Evolutionary conservation across 768 basidiomycete genomes (phyloP).

Genomic region (Mycena rosella): DNA sequence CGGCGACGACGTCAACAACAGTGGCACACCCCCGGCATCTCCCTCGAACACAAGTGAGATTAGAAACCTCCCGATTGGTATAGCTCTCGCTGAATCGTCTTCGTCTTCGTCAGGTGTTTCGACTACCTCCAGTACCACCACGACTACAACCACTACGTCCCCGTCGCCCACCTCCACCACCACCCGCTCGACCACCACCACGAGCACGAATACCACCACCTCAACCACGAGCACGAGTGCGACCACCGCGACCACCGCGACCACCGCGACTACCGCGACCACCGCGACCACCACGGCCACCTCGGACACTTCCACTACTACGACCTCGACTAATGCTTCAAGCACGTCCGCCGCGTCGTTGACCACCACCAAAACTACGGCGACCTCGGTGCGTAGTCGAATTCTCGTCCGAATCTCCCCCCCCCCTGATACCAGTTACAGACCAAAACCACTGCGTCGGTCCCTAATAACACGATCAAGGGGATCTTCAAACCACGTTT

Average conservation of each 20-base stretch:
- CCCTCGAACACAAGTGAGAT: neutral
- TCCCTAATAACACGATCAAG: constrained; percentile 34
- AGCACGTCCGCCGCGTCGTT: no score
- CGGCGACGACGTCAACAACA: neutral
- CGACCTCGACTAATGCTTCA: constrained; percentile 18
- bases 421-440: constrained; percentile 18
- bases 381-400: constrained; percentile 29
- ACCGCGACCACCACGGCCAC: neutral
- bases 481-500: constrained; percentile 25
- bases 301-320: constrained; percentile 24
- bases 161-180: neutral
- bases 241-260: constrained; percentile 7
- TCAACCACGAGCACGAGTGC: constrained; percentile 9
- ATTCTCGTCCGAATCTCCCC: neutral
- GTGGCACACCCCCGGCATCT: neutral
- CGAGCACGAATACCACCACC: neutral
- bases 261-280: constrained; percentile 25
- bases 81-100: no score
- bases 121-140: constrained; percentile 8
- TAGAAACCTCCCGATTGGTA: no score
- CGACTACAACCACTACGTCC: neutral
- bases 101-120: neutral
- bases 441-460: constrained; percentile 31
- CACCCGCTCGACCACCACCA: constrained; percentile 2
- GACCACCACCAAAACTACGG: constrained; percentile 18